Evolutionary conservation across 2,329 filamentous ascomycete genomes (phyloP).

Genomic region (Gremmenia infestans): DNA sequence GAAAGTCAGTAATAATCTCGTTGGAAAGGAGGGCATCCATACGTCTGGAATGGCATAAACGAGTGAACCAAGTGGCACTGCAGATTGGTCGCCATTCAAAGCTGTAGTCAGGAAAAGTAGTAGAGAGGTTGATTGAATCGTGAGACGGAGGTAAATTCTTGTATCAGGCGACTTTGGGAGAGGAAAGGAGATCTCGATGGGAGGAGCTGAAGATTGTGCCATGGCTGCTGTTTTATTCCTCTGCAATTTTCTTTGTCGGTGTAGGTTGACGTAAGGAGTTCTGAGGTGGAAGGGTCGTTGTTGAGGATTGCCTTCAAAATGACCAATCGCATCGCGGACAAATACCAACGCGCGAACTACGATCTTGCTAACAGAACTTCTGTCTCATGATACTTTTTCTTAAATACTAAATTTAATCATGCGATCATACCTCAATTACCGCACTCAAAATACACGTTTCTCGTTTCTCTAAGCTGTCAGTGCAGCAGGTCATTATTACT

Average conservation of each 20-base stretch:
- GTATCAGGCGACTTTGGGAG: slow-evolving; percentile 57
- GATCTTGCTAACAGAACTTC: no score
- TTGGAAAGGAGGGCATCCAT: slow-evolving; percentile 27
- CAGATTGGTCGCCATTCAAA: slow-evolving; percentile 45
- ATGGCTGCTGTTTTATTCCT: not conserved
- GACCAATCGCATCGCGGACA: not conserved
- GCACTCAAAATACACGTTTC: no score
- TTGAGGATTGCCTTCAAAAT: not conserved
- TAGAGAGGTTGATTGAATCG: slow-evolving; percentile 51
- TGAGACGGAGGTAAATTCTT: slow-evolving; percentile 56
- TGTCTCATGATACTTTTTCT: no score
- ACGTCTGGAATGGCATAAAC: slow-evolving; percentile 93
- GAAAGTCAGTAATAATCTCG: slow-evolving; percentile 12
- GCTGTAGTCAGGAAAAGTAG: slow-evolving; percentile 59
- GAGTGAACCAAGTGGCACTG: slow-evolving; percentile 72
- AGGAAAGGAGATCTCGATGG: slow-evolving; percentile 50
- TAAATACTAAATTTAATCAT: no score
- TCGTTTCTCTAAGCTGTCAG: no score
- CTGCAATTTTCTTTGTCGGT: not conserved
- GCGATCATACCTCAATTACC: no score
- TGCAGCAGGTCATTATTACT: no score
- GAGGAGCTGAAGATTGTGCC: slow-evolving; percentile 6
- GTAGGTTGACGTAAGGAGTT: not conserved
- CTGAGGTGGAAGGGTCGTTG: not conserved
- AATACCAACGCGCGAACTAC: no score